These are phyloP conservation scores for Auriscalpium vulgare DNA, from an alignment of 768 basidiomycete species.

Conservation along the genomic window DNA sequence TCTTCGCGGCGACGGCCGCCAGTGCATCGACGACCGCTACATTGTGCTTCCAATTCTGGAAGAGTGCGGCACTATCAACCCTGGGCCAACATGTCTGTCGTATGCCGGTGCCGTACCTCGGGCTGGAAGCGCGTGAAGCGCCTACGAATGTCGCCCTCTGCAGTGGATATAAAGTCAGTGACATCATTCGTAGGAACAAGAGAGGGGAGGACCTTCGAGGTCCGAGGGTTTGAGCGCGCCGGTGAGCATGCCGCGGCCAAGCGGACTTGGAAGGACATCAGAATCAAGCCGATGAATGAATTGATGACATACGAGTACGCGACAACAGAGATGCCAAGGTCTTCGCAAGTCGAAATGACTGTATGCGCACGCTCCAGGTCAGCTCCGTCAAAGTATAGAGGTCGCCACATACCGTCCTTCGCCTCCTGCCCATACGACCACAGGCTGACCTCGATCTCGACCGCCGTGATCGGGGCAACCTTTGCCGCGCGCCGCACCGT, in stretches of 20 bases:
- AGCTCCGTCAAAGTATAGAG: too few species aligned
- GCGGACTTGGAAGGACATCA: constrained; percentile 29
- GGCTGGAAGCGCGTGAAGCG: constrained; percentile 29
- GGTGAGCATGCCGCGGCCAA: constrained; percentile 46
- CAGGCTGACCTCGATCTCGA: constrained; percentile 62
- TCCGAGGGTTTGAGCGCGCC: constrained; percentile 37
- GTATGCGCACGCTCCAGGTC: too few species aligned
- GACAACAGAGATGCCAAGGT: constrained; percentile 50
- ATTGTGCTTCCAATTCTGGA: constrained; percentile 34
- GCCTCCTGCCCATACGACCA: constrained; percentile 51
- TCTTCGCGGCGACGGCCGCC: constrained; percentile 31
- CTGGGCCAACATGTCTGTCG: too few species aligned
- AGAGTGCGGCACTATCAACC: neutral
- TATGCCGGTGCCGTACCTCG: constrained; percentile 17
- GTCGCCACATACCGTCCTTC: too few species aligned
- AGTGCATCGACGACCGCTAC: constrained; percentile 33
- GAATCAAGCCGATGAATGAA: neutral
- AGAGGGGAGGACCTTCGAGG: constrained; percentile 20
- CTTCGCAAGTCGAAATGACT: constrained; percentile 46
- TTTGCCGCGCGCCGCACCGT: constrained; percentile 35
- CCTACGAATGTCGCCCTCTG: constrained; percentile 30
- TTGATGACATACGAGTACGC: constrained; percentile 42
- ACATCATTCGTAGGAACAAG: neutral
- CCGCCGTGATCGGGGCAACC: constrained; percentile 47
- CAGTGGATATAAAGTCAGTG: constrained; percentile 3